Evolutionary conservation across 257 asterid species (phyloP).

Genomic region (Solanum okadae): DNA sequence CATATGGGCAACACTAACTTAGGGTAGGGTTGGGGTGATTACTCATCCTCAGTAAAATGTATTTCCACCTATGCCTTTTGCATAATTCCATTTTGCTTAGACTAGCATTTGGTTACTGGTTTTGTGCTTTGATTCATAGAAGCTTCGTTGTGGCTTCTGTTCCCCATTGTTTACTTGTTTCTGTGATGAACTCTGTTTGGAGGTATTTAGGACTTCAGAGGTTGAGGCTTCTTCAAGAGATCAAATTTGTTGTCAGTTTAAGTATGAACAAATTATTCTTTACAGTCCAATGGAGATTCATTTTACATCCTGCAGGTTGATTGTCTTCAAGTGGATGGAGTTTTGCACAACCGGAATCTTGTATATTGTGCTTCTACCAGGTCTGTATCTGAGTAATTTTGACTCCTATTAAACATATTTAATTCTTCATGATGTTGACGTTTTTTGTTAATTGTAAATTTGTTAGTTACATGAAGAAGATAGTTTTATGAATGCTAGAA

Average conservation of each 20-base stretch:
- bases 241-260: not conserved
- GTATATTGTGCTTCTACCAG: constrained; percentile 97
- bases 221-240: not conserved
- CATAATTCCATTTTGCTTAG: not conserved
- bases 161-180: not conserved
- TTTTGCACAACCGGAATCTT: constrained; percentile 77
- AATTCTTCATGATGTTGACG: not conserved
- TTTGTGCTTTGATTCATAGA: not conserved
- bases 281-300: not conserved
- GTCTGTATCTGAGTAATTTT: constrained; percentile 17
- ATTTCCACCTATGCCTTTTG: not conserved
- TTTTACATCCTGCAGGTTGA: constrained; percentile 55
- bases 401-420: not conserved
- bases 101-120: not conserved
- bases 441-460: not conserved
- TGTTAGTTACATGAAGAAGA: not conserved
- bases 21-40: not conserved
- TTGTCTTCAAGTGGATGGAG: constrained; percentile 98
- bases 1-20: not conserved
- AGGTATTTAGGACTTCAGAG: not conserved
- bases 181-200: not conserved
- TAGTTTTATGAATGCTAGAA: not conserved
- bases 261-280: not conserved
- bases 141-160: not conserved
- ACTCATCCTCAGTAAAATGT: not conserved